phyloP scores from a whole-genome alignment of 139 green algal genomes.

The Yamagishiella unicocca region DNA sequence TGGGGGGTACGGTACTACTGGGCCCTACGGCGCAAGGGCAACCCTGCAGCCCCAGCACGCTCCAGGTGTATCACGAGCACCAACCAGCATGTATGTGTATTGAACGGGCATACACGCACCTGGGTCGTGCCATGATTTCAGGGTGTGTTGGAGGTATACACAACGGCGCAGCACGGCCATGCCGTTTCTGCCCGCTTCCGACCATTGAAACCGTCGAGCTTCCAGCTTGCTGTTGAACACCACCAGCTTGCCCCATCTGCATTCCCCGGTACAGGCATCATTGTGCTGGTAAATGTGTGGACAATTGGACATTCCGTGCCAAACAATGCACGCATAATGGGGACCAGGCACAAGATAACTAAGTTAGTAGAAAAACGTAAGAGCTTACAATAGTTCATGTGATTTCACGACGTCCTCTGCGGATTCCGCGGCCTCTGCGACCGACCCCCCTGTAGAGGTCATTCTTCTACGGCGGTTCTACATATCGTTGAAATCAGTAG shows the following conservation, averaged over 20 bases:
- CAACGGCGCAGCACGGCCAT: neutral
- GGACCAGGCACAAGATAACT: too few relatives aligned
- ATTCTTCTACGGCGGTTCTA: too few relatives aligned
- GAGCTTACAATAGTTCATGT: neutral
- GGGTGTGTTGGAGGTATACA: neutral
- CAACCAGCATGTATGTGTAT: too few relatives aligned
- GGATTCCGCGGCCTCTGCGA: too few relatives aligned
- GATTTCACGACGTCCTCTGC: neutral
- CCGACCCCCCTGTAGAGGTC: too few relatives aligned
- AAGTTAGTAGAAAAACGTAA: neutral
- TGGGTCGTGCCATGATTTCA: neutral
- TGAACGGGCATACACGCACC: neutral
- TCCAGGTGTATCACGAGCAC: neutral
- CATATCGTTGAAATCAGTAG: too few relatives aligned
- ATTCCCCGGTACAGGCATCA: neutral
- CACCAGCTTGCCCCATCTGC: neutral
- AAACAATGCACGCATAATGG: too few relatives aligned
- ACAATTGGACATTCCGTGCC: too few relatives aligned
- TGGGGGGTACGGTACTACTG: too few relatives aligned
- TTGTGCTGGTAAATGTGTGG: too few relatives aligned
- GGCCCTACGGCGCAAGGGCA: too few relatives aligned
- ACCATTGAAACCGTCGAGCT: neutral
- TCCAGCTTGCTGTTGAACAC: neutral
- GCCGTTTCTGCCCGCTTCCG: neutral
- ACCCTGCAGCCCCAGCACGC: too few relatives aligned